Evolutionary conservation across 179 eudicot species (phyloP), one percentile per base, ranked within the genome.

Genomic region (Silene vulgaris): DNA sequence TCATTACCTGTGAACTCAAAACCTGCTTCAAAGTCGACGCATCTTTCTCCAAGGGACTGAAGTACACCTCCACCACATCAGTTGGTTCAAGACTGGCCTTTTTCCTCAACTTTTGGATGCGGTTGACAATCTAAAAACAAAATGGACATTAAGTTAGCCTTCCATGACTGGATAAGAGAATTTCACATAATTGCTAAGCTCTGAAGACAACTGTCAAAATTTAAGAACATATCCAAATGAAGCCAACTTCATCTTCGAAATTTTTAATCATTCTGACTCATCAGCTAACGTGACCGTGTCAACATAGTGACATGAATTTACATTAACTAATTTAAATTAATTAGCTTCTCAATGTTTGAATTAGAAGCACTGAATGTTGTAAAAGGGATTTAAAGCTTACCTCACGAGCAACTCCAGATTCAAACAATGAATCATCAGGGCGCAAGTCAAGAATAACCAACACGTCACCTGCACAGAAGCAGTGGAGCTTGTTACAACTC

Each of bases 351-450:
- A 8, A 40, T 52, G 12, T 40, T 40, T 40, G 48, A 40, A 40
- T 50, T 12, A 19, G 40, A 73, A 37, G 17, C 28, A 50, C 20
- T 20, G 28, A 80, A 56, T 54, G 48, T 0, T 5, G 28, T 28
- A 45, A 40, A 28, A 74, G 72, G 5, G 65, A 32, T 56, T 16
- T 17, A n/a, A 19, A 76, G 30, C 81, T 76, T 80, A 88, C 97
- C 94, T 95, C 99, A 63, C 99, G 96, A n/a, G 99, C 96, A 81
- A 92, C 79, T 29, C 97, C 97, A 74, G 97, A 92, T 72, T 89
- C 96, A 73, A 87, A 68, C 82, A 95, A 83, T 23, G 97, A 84
- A 17, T 95, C 96, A 78, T 92, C 96, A 32, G 87, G 84, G 43
- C 84, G 86, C 76, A 95, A 79, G 77, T 95, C 97, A 84, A 95